phyloP scores from a whole-genome alignment of 176 grass and related monocot genomes.

The Aegilops tauschii region DNA sequence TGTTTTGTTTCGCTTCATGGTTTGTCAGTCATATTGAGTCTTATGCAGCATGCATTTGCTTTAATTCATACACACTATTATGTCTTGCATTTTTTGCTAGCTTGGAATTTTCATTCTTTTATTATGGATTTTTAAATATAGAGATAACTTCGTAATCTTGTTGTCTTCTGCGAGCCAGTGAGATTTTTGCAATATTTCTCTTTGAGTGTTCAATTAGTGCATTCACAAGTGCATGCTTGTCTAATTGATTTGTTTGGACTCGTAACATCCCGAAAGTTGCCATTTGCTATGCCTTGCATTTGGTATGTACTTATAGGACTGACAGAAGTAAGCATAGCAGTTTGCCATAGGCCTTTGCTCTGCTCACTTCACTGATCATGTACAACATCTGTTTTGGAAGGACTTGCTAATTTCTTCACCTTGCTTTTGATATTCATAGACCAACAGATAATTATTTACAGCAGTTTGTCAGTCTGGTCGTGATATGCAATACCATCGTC shows the following conservation, averaged over 20 bases:
- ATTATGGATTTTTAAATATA: background rate
- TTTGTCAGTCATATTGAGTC: background rate
- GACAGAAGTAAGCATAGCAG: background rate
- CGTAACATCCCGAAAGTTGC: background rate
- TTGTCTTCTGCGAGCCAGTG: background rate
- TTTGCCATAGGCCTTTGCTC: background rate
- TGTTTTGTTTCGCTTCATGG: background rate
- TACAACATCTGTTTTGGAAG: background rate
- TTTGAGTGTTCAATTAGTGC: background rate
- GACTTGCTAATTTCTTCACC: background rate
- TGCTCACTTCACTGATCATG: background rate
- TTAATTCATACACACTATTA: background rate
- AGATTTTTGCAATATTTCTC: background rate
- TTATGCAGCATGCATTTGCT: background rate
- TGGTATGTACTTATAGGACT: background rate
- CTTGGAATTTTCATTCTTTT: background rate
- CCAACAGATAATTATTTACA: background rate
- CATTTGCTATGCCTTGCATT: background rate
- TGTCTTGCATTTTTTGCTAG: background rate
- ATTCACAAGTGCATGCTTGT: background rate
- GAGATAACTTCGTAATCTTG: background rate
- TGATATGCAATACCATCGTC: background rate
- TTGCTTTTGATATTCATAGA: background rate
- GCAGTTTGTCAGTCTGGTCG: background rate
- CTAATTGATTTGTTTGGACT: background rate